These are phyloP conservation scores for Phytopythium boreale DNA, from an alignment of 352 stramenopile genomes.

Conservation along the genomic window DNA sequence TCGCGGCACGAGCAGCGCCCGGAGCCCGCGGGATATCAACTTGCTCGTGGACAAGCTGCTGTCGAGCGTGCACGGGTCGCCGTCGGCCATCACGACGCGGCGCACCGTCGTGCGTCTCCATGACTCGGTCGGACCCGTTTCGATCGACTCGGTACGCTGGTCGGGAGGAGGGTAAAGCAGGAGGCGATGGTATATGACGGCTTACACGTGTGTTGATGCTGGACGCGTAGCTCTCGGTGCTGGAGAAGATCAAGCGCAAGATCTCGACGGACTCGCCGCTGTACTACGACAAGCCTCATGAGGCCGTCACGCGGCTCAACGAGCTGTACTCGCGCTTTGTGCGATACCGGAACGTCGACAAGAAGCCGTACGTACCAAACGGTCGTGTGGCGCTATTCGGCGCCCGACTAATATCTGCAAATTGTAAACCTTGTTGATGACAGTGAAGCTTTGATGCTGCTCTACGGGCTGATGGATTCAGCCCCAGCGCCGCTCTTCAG, in stretches of 20 bases:
- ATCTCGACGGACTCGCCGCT: slow-evolving; percentile 38
- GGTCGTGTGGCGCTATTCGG: neutral
- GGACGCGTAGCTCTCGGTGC: slow-evolving; percentile 44
- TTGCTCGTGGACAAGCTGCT: slow-evolving; percentile 56
- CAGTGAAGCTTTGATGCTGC: slow-evolving; percentile 63
- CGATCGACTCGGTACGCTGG: slow-evolving; percentile 33
- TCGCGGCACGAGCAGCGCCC: slow-evolving; percentile 15
- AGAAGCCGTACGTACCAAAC: slow-evolving; percentile 52
- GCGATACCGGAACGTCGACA: slow-evolving; percentile 70
- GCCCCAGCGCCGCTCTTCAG: slow-evolving; percentile 10
- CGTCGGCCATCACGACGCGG: slow-evolving; percentile 53
- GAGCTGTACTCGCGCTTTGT: slow-evolving; percentile 78
- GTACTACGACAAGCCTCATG: slow-evolving; percentile 37
- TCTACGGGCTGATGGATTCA: slow-evolving; percentile 71
- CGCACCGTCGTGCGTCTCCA: slow-evolving; percentile 54
- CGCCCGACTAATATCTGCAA: neutral
- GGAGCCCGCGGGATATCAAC: slow-evolving; percentile 43
- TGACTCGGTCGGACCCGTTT: slow-evolving; percentile 27
- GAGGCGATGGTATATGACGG: neutral
- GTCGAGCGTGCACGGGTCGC: slow-evolving; percentile 42
- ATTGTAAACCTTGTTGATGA: neutral
- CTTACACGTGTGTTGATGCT: neutral
- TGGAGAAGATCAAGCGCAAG: slow-evolving; percentile 81
- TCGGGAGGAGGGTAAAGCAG: neutral
- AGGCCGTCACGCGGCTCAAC: slow-evolving; percentile 56